Evolutionary conservation across 148 eudicot species (phyloP), one percentile per base, ranked within the genome.

Genomic region (Vaccinium vitisidaea): DNA sequence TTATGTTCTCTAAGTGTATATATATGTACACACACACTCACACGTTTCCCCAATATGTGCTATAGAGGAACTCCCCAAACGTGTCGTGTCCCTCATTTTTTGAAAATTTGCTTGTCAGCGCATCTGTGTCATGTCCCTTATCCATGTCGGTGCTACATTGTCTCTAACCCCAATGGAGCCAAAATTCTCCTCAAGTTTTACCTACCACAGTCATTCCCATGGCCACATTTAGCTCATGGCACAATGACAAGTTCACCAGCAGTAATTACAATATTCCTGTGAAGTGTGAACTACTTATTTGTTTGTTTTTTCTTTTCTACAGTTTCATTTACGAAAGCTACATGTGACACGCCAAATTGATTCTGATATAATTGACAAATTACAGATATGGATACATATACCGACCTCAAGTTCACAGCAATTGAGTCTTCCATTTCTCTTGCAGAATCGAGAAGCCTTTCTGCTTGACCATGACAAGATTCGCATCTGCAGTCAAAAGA

Each of bases 371-470:
- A 63, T 6, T 78, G 49, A 50, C 14, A 2, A 73, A 65, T 54
- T 25, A 58, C 56, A 67, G 67, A 83, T 58, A 75, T 18, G 32
- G 15, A 76, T 23, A 48, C 46, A 85, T 27, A 39, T 63, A 83
- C 89, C 79, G 86, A 97, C 99, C 99, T 97, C 80, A 97, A 87
- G 90, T 97, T 95, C 84, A 97, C 99, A 77, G 99, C 92, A 86
- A 97, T 93, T 1, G 99, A 97, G 88, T 97, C 99, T 91, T 97
- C 99, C 99, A 97, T 97, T 87, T 97, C 99, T 90, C 89, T 97
- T 79, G 99, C 99, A 84, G 98, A 97, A 89, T 97, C 98, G 82
- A 97, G 97, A 87, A 97, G 99, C 81, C 98, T 93, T 89, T 97
- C 99, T 82, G 99, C 98, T 91, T 97, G 99, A 88, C 98, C 98